Evolutionary conservation across 805 yeast species (phyloP).

Genomic region (Saturnispora hagleri): DNA sequence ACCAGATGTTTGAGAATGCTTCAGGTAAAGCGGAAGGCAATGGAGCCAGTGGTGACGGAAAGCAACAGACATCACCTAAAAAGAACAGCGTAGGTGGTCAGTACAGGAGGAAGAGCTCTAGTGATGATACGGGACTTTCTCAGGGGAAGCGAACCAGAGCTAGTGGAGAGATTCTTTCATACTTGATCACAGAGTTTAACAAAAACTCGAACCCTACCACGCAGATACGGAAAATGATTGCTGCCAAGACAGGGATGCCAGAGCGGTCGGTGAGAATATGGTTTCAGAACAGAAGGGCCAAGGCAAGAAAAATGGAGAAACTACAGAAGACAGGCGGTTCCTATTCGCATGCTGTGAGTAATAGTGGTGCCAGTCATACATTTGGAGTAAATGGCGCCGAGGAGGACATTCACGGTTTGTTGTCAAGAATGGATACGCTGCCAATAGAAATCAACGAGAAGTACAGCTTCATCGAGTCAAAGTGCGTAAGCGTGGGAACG

Average conservation of each 20-base stretch:
- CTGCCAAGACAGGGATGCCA: constrained; percentile 68
- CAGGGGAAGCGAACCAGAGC: constrained; percentile 27
- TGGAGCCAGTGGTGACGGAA: neutral
- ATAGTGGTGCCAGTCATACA: neutral
- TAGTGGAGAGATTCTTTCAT: constrained; percentile 62
- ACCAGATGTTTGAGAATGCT: neutral
- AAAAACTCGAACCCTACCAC: constrained; percentile 70
- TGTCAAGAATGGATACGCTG: constrained; percentile 17
- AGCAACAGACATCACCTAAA: constrained; percentile 12
- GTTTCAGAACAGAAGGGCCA: constrained; percentile 87
- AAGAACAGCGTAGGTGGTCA: constrained; percentile 3
- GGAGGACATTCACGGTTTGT: constrained; percentile 14
- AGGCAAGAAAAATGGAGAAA: constrained; percentile 57
- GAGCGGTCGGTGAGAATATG: constrained; percentile 87
- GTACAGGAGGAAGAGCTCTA: constrained; percentile 6
- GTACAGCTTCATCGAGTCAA: constrained; percentile 57
- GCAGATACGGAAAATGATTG: constrained; percentile 57
- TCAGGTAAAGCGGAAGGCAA: neutral
- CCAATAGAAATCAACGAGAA: constrained; percentile 55
- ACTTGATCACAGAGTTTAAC: constrained; percentile 58
- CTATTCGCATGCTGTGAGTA: neutral
- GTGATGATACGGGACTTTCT: constrained; percentile 3
- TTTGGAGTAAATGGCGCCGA: neutral
- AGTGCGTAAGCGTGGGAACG: constrained; percentile 62
- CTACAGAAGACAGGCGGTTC: constrained; percentile 22